Evolutionary conservation across 192 early-diverging fungal genomes (phyloP), one percentile per base, ranked within the genome.

Genomic region (Cetraspora pellucida): DNA sequence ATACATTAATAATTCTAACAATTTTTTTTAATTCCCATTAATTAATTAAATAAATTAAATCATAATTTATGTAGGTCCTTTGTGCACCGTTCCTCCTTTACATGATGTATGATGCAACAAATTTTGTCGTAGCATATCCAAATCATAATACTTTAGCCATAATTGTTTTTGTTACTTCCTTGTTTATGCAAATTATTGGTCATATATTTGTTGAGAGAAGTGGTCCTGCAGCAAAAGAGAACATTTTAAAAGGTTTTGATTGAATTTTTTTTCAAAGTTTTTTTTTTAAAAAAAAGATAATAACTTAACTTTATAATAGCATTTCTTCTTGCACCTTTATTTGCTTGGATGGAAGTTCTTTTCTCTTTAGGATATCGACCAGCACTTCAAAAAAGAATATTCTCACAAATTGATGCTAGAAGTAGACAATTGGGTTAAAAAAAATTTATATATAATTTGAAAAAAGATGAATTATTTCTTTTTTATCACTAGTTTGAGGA

Each of bases 311-410:
- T n/a, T 13, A 28, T 49, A 1, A 37, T 37, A 92, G 95, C 97
- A 3, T 50, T 96, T 47, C 91, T 97, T 57, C 93, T 97, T 77
- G 97, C 97, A 5, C 95, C 95, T 45, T 95, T 95, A 81, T 98
- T 98, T 85, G 95, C 97, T 13, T 95, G 93, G 75, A 85, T 93
- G 44, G 95, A 98, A 82, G 63, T 89, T 10, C 81, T 98, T 63
- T 97, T 98, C 79, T 81, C 79, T 72, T 50, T 93, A 8, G 95
- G 97, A 37, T 95, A 94, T 84, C 91, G 92, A 59, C 91, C 93
- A 19, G 75, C 82, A 7, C 81, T 96, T 31, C 82, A 89, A 69
- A 79, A 87, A 73, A 85, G 90, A 59, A 79, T 97, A 1, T 37
- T 37, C 37, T 2, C 7, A 37, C 37, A 37, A 37, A 7, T 37